These are phyloP conservation scores for Catunica adiposa DNA, from an alignment of 2,329 filamentous ascomycete genomes.

Conservation along the genomic window DNA sequence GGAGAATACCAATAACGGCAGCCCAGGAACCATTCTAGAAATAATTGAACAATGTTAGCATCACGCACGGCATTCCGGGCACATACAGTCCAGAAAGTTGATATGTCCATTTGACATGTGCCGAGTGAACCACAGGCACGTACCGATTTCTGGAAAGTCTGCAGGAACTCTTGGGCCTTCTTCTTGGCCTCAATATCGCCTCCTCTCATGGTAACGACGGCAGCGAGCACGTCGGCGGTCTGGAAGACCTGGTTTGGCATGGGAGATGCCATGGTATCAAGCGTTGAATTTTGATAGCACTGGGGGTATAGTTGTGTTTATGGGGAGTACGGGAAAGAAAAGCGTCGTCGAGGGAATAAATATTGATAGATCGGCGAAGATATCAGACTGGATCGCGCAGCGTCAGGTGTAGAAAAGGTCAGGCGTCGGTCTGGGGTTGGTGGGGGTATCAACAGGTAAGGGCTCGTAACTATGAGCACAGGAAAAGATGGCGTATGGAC, in stretches of 20 bases:
- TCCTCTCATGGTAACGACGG: conserved; percentile 82
- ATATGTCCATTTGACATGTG: neutral
- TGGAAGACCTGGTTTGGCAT: conserved; percentile 48
- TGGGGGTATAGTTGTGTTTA: neutral
- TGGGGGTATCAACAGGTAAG: neutral
- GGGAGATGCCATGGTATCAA: conserved; percentile 9
- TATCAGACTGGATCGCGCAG: neutral
- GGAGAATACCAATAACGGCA: conserved; percentile 69
- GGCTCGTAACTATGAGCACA: neutral
- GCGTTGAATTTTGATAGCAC: neutral
- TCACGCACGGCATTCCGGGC: neutral
- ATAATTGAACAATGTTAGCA: conserved; percentile 7
- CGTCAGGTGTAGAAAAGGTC: neutral
- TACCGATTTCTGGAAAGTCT: conserved; percentile 97
- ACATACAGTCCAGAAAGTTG: neutral
- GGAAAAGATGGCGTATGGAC: no score
- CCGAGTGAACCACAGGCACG: conserved; percentile 14
- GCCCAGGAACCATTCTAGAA: conserved; percentile 79
- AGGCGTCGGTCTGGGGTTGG: neutral
- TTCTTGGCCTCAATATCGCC: conserved; percentile 69
- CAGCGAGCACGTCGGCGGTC: conserved; percentile 60
- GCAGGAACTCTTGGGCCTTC: conserved; percentile 78
- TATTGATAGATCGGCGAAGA: neutral
- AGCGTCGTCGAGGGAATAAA: neutral
- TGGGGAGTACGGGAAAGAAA: neutral